Percentiles rank a stretch among this genome's conserved stretches.
Conservation (phyloP, 2,329 filamentous ascomycete genomes). For the Stachybotrys chlorohalonatus region DNA sequence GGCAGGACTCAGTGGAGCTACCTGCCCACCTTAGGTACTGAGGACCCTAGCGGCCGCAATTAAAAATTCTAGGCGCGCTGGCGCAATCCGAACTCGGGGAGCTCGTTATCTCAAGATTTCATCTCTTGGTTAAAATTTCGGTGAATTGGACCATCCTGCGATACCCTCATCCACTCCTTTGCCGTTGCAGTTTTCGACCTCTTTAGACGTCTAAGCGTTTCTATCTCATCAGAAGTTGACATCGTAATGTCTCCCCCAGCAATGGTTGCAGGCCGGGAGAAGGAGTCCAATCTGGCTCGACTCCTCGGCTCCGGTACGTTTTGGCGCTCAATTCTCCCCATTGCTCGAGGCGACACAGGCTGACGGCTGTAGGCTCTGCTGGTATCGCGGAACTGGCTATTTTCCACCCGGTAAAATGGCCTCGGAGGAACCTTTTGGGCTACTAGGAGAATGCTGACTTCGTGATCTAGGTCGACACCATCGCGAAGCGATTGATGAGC, state of each 20-base stretch:
- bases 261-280: constrained; percentile 44
- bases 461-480: constrained; percentile 75
- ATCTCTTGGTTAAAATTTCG: neutral
- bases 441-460: neutral
- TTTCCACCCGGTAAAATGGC: constrained; percentile 69
- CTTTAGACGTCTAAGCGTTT: neutral
- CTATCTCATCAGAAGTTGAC: neutral
- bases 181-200: constrained; percentile 1
- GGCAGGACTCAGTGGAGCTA: too few species aligned
- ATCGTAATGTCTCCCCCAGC: constrained; percentile 50
- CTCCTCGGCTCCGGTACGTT: constrained; percentile 78
- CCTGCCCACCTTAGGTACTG: too few species aligned
- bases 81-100: neutral
- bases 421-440: neutral
- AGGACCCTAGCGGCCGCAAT: neutral
- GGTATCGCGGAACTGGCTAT: constrained; percentile 89
- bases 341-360: neutral
- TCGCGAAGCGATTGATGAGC: constrained; percentile 98
- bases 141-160: neutral
- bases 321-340: neutral
- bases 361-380: constrained; percentile 59
- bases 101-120: neutral
- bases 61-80: neutral
- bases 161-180: neutral
- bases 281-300: constrained; percentile 81